Evolutionary conservation across 2,329 filamentous ascomycete genomes (phyloP), one percentile per base, ranked within the genome.

Genomic region (Ophidiomyces ophidiicola): DNA sequence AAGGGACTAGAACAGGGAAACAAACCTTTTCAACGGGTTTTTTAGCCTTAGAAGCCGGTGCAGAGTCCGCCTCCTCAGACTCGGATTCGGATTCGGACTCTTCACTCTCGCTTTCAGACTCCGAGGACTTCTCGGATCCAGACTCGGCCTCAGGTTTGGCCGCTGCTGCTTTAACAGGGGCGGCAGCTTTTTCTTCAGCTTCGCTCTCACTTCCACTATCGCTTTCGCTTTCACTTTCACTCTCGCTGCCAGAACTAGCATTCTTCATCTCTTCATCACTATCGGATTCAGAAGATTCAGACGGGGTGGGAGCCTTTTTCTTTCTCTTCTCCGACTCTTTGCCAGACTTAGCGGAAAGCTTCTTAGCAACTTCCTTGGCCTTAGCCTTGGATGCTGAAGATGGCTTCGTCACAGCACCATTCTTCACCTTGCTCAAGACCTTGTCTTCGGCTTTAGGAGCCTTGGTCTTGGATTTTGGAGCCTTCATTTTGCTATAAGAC

Each of bases 391-490:
- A 53, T 42, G 56, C 60, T 52, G 64, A 53, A 38, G 64, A 55
- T 30, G 60, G 48, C 57, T 68, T 69, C 48, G 57, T 56, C 41
- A 68, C 58, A 45, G 57, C 63, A 43, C 58, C 56, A 47, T 61
- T 58, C 58, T 68, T 68, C 52, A 66, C 65, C 56, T 67, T 67
- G 55, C 50, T 58, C 48, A 67, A 44, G 49, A 58, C 50, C 57
- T 66, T 66, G 53, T 57, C 55, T 44, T 50, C 53, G 44, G 56
- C 48, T 51, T 66, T 63, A 42, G 63, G 53, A 35, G 50, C 48
- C 49, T 44, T 52, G 51, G 53, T 46, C 56, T 67, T 65, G 40
- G 60, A 58, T 56, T 67, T 67, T 34, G 62, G 63, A 60, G 64
- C 65, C 50, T 52, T 63, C 53, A 52, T 50, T 51, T 53, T 42